These are phyloP conservation scores for Mucor lusitanicus DNA, from an alignment of 371 early-diverging fungal genomes.

Conservation along the genomic window DNA sequence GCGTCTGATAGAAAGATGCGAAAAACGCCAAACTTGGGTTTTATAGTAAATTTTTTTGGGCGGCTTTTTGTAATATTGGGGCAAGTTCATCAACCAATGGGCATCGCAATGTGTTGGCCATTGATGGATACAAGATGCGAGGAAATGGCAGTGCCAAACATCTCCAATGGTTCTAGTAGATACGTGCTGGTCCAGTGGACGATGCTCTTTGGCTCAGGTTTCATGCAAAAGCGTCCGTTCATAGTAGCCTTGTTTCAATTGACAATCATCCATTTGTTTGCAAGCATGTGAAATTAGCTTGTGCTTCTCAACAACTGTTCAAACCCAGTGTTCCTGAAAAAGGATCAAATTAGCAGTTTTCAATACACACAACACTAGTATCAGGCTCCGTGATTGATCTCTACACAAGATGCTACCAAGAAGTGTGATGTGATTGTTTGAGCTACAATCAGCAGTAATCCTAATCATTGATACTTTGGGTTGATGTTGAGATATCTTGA, in stretches of 20 bases:
- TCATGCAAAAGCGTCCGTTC: neutral
- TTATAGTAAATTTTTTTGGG: neutral
- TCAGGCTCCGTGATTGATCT: too few species aligned
- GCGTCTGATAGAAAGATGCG: neutral
- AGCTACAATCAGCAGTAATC: too few species aligned
- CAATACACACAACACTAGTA: too few species aligned
- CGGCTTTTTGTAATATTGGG: constrained; percentile 4
- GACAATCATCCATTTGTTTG: neutral
- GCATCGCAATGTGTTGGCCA: neutral
- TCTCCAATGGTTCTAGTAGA: neutral
- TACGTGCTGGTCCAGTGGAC: neutral
- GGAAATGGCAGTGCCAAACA: neutral
- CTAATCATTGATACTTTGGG: too few species aligned
- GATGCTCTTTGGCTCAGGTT: neutral
- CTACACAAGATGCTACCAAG: too few species aligned
- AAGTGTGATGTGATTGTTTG: too few species aligned
- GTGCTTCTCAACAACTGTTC: neutral
- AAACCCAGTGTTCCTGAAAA: neutral
- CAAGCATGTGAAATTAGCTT: neutral
- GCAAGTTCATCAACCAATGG: neutral
- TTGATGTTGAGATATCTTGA: too few species aligned
- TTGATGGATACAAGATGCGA: neutral
- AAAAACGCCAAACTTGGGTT: constrained; percentile 4
- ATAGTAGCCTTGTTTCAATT: neutral
- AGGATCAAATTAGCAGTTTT: neutral